Evolutionary conservation across 129 eudicot species (phyloP), one percentile per base, ranked within the genome.

Genomic region (Ambrosia artemisiifolia): DNA sequence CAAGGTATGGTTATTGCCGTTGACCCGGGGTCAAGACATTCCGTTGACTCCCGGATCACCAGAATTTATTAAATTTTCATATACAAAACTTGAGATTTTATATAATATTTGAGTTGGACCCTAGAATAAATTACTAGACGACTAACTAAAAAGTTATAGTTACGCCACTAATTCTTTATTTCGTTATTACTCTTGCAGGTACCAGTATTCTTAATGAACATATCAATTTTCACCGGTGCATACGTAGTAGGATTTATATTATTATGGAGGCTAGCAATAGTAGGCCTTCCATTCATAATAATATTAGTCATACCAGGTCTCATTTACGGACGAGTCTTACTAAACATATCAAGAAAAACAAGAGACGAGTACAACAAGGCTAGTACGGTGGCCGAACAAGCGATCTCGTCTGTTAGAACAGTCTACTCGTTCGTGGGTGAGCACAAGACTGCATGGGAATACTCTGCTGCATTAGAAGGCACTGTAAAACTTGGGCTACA

Each of bases 401-500:
- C 86, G 2, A 79, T 85, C 16, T 85, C 89, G 5, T 82, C 89
- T 0, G 79, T 85, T 11, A 61, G 89, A 59, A 85, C 86, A 2
- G 89, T 85, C 56, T 85, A 85, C 75, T 81, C 89, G 9, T 85
- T 85, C 71, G 89, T 78, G 5, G 86, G 89, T 3, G 89, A 85
- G 68, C 63, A 50, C 7, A 85, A 85, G 62, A 67, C 82, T 1
- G 13, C 71, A 8, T n/a, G 49, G 5, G 83, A 75, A 48, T 85
- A 85, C 74, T 85, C 88, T 73, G 67, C 85, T 65, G 97, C 89
- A 30, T 64, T 85, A 8, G 56, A 85, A 75, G 89, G 86, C 36
- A 85, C 81, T 16, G 84, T 85, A 14, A 69, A 70, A 13, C 63
- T 85, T 14, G 89, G 89, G 13, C 71, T 85, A 14, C 78, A 55